phyloP scores from a whole-genome alignment of 441 rosid species.

The Breynia disticha region DNA sequence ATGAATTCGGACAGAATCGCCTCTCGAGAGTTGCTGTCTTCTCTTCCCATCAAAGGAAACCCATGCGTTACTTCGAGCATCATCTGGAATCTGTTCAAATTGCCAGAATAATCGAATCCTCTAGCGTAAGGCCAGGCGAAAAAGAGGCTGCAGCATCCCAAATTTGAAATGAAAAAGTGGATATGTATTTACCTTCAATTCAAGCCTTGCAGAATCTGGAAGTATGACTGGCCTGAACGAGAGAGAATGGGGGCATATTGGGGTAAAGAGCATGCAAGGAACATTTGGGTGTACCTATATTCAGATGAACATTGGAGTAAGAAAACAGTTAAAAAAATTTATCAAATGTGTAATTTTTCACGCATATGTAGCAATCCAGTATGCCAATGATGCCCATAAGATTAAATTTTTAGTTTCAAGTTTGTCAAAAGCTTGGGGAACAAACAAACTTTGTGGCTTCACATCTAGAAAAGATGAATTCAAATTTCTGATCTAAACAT shows the following conservation, averaged over 20 bases:
- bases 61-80: constrained; percentile 95
- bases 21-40: constrained; percentile 94
- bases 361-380: too few species aligned
- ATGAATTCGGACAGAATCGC: constrained; percentile 71
- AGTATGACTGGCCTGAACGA: constrained; percentile 97
- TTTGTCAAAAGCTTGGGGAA: not conserved
- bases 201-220: constrained; percentile 93
- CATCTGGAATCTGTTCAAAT: constrained; percentile 68
- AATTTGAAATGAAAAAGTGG: too few species aligned
- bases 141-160: too few species aligned
- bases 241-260: constrained; percentile 95
- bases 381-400: too few species aligned
- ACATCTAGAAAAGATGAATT: not conserved
- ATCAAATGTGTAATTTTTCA: too few species aligned
- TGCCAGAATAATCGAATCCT: constrained; percentile 2
- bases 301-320: not conserved
- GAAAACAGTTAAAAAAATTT: too few species aligned
- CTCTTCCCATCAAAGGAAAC: constrained; percentile 97
- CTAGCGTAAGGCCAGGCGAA: too few species aligned
- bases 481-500: constrained; percentile 4
- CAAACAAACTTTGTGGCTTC: not conserved
- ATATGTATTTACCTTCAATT: constrained; percentile 52
- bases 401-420: too few species aligned
- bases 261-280: constrained; percentile 96
- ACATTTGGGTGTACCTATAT: constrained; percentile 97